Percentiles rank a stretch among this genome's conserved stretches.
Evolutionary conservation across 345 rosid genomes (phyloP).

Genomic region (Hibiscus tridactylites): DNA sequence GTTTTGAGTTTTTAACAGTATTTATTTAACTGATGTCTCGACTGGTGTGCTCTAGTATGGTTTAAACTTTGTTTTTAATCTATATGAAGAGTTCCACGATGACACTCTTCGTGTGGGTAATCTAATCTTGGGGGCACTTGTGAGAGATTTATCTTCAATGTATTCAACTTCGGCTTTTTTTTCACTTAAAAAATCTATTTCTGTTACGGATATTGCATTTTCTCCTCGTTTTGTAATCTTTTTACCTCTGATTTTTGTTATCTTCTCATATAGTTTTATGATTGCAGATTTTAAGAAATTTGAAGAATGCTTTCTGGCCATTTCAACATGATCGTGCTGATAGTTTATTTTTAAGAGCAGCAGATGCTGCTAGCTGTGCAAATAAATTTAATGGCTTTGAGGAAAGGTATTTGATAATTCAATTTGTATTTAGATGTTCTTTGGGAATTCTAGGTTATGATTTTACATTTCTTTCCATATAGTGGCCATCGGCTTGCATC

Average conservation of each 20-base stretch:
- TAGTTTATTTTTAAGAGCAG: slow-evolving; percentile 47
- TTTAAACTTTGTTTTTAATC: neutral
- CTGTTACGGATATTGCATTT: neutral
- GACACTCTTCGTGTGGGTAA: neutral
- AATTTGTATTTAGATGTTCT: neutral
- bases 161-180: neutral
- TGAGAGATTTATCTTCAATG: neutral
- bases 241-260: neutral
- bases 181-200: neutral
- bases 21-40: neutral
- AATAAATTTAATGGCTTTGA: slow-evolving; percentile 27
- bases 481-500: slow-evolving; percentile 55
- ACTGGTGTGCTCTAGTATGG: neutral
- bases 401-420: slow-evolving; percentile 30
- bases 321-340: slow-evolving; percentile 32
- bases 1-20: neutral
- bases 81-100: neutral
- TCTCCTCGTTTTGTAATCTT: neutral
- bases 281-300: slow-evolving; percentile 39
- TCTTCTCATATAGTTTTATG: neutral
- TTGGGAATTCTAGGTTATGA: neutral
- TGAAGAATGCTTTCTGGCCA: slow-evolving; percentile 67
- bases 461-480: neutral
- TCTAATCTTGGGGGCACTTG: neutral
- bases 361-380: slow-evolving; percentile 38